A percentile compares a stretch with the other conserved stretches of the same genome.
Conservation (phyloP, 2,329 filamentous ascomycete species). For the Pezicula neosporulosa region DNA sequence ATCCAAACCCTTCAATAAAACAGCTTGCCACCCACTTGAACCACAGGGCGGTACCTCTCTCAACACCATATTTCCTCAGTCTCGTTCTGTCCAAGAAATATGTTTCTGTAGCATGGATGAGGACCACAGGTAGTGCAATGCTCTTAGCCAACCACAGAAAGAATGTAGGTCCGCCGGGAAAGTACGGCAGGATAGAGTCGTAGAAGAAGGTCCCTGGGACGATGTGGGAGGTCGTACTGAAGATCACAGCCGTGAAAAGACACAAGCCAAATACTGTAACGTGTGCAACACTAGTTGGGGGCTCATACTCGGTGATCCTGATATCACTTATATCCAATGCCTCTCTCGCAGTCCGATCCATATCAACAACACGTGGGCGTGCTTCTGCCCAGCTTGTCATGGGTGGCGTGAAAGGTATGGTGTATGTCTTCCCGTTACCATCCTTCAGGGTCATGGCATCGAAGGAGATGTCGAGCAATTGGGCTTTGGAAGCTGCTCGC, state of each 20-base stretch:
- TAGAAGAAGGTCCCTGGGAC: slow-evolving; percentile 47
- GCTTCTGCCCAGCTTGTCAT: slow-evolving; percentile 66
- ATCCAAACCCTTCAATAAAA: slow-evolving; percentile 50
- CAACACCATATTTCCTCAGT: slow-evolving; percentile 45
- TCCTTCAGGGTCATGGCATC: slow-evolving; percentile 58
- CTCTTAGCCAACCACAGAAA: slow-evolving; percentile 56
- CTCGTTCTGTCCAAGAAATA: slow-evolving; percentile 45
- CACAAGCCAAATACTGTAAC: slow-evolving; percentile 52
- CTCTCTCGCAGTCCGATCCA: slow-evolving; percentile 59
- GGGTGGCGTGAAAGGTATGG: slow-evolving; percentile 65
- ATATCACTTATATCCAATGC: slow-evolving; percentile 53
- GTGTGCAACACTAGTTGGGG: slow-evolving; percentile 34
- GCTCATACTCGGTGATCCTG: slow-evolving; percentile 35
- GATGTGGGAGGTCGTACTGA: slow-evolving; percentile 47
- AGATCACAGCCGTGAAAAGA: slow-evolving; percentile 49
- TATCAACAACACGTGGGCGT: slow-evolving; percentile 67
- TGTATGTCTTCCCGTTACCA: slow-evolving; percentile 40
- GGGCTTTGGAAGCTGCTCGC: slow-evolving; percentile 51
- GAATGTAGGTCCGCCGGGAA: slow-evolving; percentile 55
- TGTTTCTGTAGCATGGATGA: slow-evolving; percentile 65
- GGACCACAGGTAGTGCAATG: slow-evolving; percentile 56
- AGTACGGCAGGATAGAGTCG: slow-evolving; percentile 43
- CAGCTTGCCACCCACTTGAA: slow-evolving; percentile 49
- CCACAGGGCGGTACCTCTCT: slow-evolving; percentile 43
- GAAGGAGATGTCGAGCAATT: slow-evolving; percentile 64